These are phyloP conservation scores for Leucocoprinus sp. DNA, from an alignment of 768 basidiomycete species.

Conservation along the genomic window DNA sequence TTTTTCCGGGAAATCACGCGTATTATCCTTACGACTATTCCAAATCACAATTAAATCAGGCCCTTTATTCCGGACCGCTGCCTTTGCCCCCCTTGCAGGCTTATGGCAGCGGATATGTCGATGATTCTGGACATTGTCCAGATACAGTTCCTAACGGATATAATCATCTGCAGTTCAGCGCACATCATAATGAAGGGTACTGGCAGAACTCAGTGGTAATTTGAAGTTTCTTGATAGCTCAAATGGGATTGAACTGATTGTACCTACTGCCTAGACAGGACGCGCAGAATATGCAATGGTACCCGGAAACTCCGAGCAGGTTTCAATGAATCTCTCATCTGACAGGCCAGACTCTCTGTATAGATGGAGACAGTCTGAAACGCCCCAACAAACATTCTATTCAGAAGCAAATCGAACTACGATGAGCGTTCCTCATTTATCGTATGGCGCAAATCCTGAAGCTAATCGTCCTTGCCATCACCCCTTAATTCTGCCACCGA, in stretches of 20 bases:
- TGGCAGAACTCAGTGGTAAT: not conserved
- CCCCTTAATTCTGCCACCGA: no score
- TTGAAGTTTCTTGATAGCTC: no score
- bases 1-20: no score
- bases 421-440: no score
- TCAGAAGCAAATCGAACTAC: no score
- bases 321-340: not conserved
- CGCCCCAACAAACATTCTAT: conserved; percentile 1
- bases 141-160: not conserved
- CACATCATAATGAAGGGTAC: not conserved
- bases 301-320: not conserved
- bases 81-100: not conserved
- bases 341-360: not conserved
- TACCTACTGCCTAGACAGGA: no score
- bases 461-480: no score
- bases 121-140: not conserved
- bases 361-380: not conserved
- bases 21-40: no score
- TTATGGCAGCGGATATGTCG: not conserved
- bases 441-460: no score
- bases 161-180: not conserved
- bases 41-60: not conserved
- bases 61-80: not conserved
- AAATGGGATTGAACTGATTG: no score
- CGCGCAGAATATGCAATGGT: no score